phyloP scores from a whole-genome alignment of 805 yeast genomes.

The Pichia scutulata region DNA sequence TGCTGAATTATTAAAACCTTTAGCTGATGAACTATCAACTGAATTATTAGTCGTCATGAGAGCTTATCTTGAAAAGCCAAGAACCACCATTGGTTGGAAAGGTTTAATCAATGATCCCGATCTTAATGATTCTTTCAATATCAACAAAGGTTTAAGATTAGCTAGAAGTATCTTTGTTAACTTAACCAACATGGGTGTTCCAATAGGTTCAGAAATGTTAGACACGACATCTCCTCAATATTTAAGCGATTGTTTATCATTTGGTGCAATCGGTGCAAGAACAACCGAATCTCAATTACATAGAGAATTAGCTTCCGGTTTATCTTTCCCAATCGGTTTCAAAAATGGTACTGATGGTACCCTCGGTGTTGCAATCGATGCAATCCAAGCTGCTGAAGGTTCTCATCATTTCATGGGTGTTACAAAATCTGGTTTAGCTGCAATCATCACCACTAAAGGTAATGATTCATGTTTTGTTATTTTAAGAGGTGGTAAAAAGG shows the following conservation, averaged over 20 bases:
- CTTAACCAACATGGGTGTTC: conserved; percentile 71
- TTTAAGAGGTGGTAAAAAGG: conserved; percentile 90
- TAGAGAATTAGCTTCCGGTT: conserved; percentile 94
- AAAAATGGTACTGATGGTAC: conserved; percentile 98
- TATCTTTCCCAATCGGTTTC: conserved; percentile 98
- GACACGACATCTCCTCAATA: conserved; percentile 97
- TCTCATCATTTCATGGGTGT: conserved; percentile 96
- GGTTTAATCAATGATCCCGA: conserved; percentile 97
- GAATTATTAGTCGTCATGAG: conserved; percentile 90
- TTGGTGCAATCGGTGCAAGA: conserved; percentile 99
- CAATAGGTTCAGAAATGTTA: conserved; percentile 96
- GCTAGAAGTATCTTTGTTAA: conserved; percentile 81
- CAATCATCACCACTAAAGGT: conserved; percentile 93
- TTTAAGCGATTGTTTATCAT: conserved; percentile 80
- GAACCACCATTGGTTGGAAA: conserved; percentile 99
- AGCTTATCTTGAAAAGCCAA: conserved; percentile 96
- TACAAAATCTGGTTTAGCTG: conserved; percentile 94
- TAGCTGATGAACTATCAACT: conserved; percentile 61
- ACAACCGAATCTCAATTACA: conserved; percentile 97
- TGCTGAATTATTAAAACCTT: conserved; percentile 57
- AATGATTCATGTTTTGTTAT: conserved; percentile 91
- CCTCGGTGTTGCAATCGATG: conserved; percentile 87
- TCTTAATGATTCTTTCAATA: conserved; percentile 83
- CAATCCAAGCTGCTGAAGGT: conserved; percentile 83
- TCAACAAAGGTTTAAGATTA: conserved; percentile 86